Base-by-base conservation (phyloP, 192 early-diverging fungal species). In the Cetraspora pellucida region DNA sequence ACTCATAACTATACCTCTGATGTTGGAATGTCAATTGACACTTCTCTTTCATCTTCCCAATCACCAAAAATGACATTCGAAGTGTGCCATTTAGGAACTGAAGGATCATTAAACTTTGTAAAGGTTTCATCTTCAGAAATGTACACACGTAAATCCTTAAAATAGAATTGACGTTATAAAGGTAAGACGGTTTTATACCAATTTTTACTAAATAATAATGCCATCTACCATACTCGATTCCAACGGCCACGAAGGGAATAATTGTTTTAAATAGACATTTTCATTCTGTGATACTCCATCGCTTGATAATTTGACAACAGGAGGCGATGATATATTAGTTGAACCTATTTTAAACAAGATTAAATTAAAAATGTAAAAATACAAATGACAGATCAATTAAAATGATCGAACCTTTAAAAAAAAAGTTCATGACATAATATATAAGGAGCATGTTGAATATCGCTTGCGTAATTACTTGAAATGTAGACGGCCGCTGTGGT, bases 111-210 rank as follows among this genome's bases (percentile, higher is more conserved):
- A 54, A 82, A 84, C 43, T 79, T 55, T 0, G 47, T 79, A 60
- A 89, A 89, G 31, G 83, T 74, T 23, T 74, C 75, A 16, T 86
- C 67, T 57, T 87, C 85, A 16, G 82, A 85, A 0, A 85, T 43
- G 63, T 86, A 89, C 21, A 89, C 80, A 50, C 79, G 74, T 28
- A 89, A 55, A 73, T 89, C 81, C 84, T 85, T 58, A 47, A 17
- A 30, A 69, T 16, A 37, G 3, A 23, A 67, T 45, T 16, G 19
- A 65, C 14, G 27, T 7, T 17, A 64, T 64, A 43, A 37, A 37
- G 31, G n/a, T 65, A 23, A n/a, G 11, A 44, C n/a, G 17, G 19
- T 19, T 65, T 43, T 2, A n/a, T 65, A 45, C 8, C n/a, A 21
- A 23, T 27, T 13, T 54, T 11, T 2, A 0, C 16, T 19, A 54